Conservation (phyloP, 129 eudicot genomes). For the Helichrysum umbraculigerum region DNA sequence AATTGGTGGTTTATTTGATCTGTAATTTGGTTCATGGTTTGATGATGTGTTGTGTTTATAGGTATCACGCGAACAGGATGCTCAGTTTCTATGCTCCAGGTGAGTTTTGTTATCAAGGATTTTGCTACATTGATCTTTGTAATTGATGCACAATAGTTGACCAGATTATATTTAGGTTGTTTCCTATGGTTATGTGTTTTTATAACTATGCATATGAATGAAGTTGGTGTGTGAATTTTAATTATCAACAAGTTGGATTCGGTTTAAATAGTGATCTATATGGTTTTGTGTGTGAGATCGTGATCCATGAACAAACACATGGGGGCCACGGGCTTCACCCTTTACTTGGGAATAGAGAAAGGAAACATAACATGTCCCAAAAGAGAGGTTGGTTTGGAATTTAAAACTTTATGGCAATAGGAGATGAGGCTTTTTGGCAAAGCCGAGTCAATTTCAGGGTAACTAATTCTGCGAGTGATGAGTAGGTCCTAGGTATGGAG, state of each 20-base stretch:
- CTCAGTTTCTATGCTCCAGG: slow-evolving; percentile 98
- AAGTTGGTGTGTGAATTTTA: not conserved
- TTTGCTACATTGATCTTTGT: not conserved
- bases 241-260: not conserved
- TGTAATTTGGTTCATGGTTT: not conserved
- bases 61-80: slow-evolving; percentile 98
- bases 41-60: slow-evolving; percentile 16
- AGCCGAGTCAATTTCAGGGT: not conserved
- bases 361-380: not conserved
- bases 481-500: not conserved
- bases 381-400: not conserved
- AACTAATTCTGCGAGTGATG: not conserved
- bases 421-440: not conserved
- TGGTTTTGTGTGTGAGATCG: not conserved
- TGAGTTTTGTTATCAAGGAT: slow-evolving; percentile 14
- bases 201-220: not conserved
- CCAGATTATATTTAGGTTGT: too few relatives aligned
- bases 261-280: not conserved
- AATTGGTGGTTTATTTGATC: not conserved
- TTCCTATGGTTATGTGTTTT: not conserved
- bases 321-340: not conserved
- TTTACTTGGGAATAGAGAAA: not conserved
- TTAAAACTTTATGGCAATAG: too few relatives aligned
- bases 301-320: too few relatives aligned
- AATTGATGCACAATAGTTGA: not conserved